Conservation (phyloP, 2,329 filamentous ascomycete species). For the Ophiostoma himal-ulmi region DNA sequence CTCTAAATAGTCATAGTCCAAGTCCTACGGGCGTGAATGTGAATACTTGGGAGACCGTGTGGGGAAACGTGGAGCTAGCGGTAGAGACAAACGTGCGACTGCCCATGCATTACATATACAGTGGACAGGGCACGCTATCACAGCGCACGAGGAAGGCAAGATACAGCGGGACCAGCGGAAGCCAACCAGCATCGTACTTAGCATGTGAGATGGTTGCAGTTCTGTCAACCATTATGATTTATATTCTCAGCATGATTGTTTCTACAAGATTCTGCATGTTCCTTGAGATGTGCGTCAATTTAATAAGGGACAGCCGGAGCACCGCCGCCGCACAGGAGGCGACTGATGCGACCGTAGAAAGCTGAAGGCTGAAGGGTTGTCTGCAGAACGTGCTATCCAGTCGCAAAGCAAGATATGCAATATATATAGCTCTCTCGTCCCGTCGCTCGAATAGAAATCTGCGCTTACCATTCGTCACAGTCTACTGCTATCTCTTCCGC, state of each 20-base stretch:
- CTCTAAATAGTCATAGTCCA: constrained; percentile 6
- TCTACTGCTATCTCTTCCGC: neutral
- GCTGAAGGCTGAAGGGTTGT: neutral
- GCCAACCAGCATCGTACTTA: neutral
- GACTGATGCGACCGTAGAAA: neutral
- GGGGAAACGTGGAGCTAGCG: constrained; percentile 8
- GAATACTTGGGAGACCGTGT: neutral
- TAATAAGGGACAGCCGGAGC: neutral
- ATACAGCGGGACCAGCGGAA: constrained; percentile 6
- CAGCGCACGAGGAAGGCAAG: neutral
- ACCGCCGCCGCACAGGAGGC: neutral
- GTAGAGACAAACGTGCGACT: neutral
- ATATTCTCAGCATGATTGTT: too few relatives aligned
- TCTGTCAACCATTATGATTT: neutral
- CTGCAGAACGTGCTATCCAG: neutral
- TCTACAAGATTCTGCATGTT: too few relatives aligned
- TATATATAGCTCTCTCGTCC: too few relatives aligned
- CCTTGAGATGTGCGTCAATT: neutral
- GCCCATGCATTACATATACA: constrained; percentile 7
- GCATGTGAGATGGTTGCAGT: neutral
- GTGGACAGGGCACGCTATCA: neutral
- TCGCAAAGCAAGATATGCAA: too few relatives aligned
- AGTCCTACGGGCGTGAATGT: neutral
- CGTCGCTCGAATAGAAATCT: too few relatives aligned
- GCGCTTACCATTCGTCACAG: neutral